Percentiles rank a stretch among this genome's conserved stretches.
phyloP scores from a whole-genome alignment of 768 basidiomycete genomes.

The Psilocybe cubensis region DNA sequence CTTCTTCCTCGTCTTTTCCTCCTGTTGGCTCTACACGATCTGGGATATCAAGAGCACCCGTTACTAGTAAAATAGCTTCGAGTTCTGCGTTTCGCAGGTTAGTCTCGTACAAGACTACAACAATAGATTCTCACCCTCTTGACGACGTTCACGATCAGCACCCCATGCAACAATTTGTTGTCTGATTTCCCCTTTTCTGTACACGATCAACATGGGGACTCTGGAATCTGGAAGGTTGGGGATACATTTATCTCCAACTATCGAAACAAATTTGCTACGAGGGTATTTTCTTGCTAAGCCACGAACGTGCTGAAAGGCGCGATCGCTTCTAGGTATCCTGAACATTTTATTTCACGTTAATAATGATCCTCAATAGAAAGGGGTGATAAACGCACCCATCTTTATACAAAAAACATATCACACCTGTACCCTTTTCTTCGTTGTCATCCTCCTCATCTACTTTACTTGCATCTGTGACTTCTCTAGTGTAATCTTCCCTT shows the following conservation, averaged over 20 bases:
- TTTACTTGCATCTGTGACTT: conserved; percentile 93
- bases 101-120: not conserved
- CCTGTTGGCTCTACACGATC: conserved; percentile 41
- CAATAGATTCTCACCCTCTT: conserved; percentile 63
- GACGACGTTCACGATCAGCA: conserved; percentile 71
- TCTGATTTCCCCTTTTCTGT: conserved; percentile 88
- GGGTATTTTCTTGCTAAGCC: conserved; percentile 83
- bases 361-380: not conserved
- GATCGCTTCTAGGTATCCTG: conserved; percentile 83
- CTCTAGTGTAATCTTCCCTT: conserved; percentile 91
- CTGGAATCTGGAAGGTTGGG: conserved; percentile 93
- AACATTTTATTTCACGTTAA: not conserved
- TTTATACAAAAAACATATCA: conserved; percentile 94
- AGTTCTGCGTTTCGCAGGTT: conserved; percentile 50
- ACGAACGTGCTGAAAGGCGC: conserved; percentile 69
- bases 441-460: conserved; percentile 66
- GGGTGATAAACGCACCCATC: conserved; percentile 69
- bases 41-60: conserved; percentile 64
- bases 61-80: conserved; percentile 69
- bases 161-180: conserved; percentile 89
- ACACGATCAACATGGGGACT: conserved; percentile 90
- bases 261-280: conserved; percentile 94
- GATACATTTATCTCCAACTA: conserved; percentile 94
- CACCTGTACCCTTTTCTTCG: conserved; percentile 80
- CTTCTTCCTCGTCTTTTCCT: conserved; percentile 35